Evolutionary conservation across 2,329 filamentous ascomycete genomes (phyloP).

Genomic region (Venturia nashicola): DNA sequence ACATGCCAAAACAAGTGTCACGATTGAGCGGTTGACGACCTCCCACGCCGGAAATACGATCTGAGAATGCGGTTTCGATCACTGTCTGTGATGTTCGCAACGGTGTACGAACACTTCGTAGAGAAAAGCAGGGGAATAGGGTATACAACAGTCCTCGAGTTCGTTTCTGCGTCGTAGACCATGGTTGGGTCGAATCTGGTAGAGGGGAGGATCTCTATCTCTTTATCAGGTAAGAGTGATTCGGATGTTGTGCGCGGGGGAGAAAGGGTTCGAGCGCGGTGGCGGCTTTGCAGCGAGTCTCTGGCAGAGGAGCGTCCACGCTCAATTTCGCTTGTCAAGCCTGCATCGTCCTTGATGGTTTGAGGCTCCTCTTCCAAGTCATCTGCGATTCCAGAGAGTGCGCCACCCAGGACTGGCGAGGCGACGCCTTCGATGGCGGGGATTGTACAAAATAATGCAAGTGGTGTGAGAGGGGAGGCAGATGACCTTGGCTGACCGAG

Average conservation of each 20-base stretch:
- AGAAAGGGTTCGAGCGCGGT: not conserved
- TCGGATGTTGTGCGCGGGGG: not conserved
- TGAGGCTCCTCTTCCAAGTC: not conserved
- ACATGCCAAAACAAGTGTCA: not conserved
- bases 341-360: not conserved
- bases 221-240: not conserved
- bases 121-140: not conserved
- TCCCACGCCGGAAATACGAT: not conserved
- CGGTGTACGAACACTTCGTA: not conserved
- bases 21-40: not conserved
- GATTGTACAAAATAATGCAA: not conserved
- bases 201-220: not conserved
- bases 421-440: not conserved
- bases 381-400: not conserved
- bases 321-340: not conserved
- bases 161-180: not conserved
- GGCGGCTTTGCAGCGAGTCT: not conserved
- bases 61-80: constrained; percentile 1
- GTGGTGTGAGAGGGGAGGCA: not conserved
- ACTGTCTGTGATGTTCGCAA: not conserved
- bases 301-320: not conserved
- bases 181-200: not conserved
- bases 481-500: not conserved
- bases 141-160: not conserved
- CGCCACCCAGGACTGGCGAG: not conserved